Percentiles rank a stretch among this genome's conserved stretches.
These are phyloP conservation scores for Penstemon barbatus DNA, from an alignment of 257 asterid genomes.

Conservation along the genomic window DNA sequence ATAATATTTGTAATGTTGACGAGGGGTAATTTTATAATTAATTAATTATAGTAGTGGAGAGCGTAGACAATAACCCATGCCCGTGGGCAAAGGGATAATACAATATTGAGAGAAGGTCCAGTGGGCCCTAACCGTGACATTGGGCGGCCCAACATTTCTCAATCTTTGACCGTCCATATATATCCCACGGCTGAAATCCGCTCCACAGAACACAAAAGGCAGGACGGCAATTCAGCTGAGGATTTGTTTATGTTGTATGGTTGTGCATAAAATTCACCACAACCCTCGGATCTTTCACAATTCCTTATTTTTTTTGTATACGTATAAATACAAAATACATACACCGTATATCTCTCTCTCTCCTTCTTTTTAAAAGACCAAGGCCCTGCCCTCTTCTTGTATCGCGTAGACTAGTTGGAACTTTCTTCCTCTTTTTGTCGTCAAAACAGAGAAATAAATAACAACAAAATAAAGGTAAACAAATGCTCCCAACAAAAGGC, in stretches of 20 bases:
- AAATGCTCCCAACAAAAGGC: not conserved
- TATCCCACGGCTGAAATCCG: constrained; percentile 37
- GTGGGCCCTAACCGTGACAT: constrained; percentile 21
- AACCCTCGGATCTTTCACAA: constrained; percentile 35
- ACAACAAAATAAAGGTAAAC: constrained; percentile 13
- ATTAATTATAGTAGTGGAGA: no score
- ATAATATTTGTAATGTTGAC: not conserved
- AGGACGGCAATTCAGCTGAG: constrained; percentile 34
- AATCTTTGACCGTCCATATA: constrained; percentile 33
- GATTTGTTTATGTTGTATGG: constrained; percentile 22
- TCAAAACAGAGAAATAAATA: constrained; percentile 20
- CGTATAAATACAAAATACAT: not conserved
- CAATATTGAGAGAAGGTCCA: not conserved
- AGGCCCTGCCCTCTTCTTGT: constrained; percentile 17
- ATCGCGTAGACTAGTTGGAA: constrained; percentile 26
- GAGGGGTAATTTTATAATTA: no score
- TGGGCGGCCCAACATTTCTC: constrained; percentile 22
- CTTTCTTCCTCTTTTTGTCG: constrained; percentile 20
- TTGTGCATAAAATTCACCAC: constrained; percentile 19
- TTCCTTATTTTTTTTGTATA: not conserved
- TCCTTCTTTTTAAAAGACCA: constrained; percentile 27
- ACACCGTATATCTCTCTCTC: not conserved
- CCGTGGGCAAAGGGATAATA: no score
- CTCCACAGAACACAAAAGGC: constrained; percentile 16
- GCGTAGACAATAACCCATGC: no score